Evolutionary conservation across 108 stramenopile genomes (phyloP).

Genomic region (Cyclotella atomus): DNA sequence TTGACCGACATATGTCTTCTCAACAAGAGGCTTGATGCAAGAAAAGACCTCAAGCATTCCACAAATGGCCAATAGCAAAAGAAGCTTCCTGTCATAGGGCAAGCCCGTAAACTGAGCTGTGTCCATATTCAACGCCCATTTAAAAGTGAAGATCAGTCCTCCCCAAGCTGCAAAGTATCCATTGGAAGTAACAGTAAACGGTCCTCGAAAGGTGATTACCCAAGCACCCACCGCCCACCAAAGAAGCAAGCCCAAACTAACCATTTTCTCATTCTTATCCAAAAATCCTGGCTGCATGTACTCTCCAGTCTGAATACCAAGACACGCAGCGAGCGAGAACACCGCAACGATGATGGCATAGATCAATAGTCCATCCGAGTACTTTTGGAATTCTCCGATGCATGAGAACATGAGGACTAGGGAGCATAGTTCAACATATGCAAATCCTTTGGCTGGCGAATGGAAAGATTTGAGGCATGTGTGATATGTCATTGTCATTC

Average conservation of each 20-base stretch:
- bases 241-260: constrained; percentile 47
- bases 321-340: constrained; percentile 29
- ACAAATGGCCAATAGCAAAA: constrained; percentile 6
- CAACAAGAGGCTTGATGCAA: constrained; percentile 11
- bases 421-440: constrained; percentile 38
- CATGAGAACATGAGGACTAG: constrained; percentile 42
- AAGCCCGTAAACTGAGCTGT: constrained; percentile 16
- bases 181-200: constrained; percentile 37
- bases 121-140: constrained; percentile 48
- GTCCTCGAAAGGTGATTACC: constrained; percentile 51
- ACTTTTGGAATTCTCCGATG: constrained; percentile 21
- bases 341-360: constrained; percentile 38
- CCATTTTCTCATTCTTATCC: constrained; percentile 32
- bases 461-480: no score
- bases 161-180: constrained; percentile 52
- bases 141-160: constrained; percentile 29
- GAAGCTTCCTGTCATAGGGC: constrained; percentile 27
- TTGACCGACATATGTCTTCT: constrained; percentile 6
- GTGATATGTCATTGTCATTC: no score
- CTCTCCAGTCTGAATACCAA: constrained; percentile 37
- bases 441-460: constrained; percentile 34
- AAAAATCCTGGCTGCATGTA: constrained; percentile 31
- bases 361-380: background rate
- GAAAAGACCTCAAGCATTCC: constrained; percentile 28
- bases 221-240: constrained; percentile 66